Evolutionary conservation across 306 rosid genomes (phyloP), one percentile per base, ranked within the genome.

Genomic region (Acacia acuminata): DNA sequence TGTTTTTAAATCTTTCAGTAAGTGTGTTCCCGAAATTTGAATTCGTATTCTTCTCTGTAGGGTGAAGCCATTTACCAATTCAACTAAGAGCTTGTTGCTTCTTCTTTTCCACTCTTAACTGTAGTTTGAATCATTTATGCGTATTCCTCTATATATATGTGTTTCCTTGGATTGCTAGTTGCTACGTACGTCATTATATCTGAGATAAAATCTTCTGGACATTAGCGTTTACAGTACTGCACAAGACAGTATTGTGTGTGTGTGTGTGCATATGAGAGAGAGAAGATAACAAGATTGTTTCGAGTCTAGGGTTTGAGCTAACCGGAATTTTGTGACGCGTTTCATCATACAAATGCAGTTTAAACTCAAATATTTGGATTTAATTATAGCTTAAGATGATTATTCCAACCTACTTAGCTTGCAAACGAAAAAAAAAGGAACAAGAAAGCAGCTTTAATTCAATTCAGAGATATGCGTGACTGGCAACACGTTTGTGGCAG

Each of bases 401-500:
- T 64, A 56, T 56, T 56, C 8, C n/a, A 4, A 16, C 19, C 3
- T 50, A 15, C 24, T 30, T 58, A n/a, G 32, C 42, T 30, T 64
- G 42, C 42, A 40, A 25, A 6, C n/a, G 42, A 30, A 30, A 64
- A 30, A 64, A 30, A 64, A 64, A 64, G 42, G 70, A 14, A 63
- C 38, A 12, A 30, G 2, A 2, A 27, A 30, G 6, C 70, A 64
- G 42, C 70, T 64, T 64, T 30, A 64, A 63, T 63, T 63, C 30
- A 63, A 64, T 30, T 64, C 70, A 30, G 70, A 30, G 70, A 30
- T 70, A 44, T 44, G 58, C 76, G 38, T 71, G 58, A 44, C 76
- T 71, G 76, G n/a, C 76, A 24, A 71, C 76, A 44, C 58, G 67
- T 11, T 43, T 71, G n/a, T 71, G 56, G 25, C 58, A 71, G 38